A percentile compares a stretch with the other conserved stretches of the same genome.
These are phyloP conservation scores for Colletotrichum lindemuthianum DNA, from an alignment of 2,329 filamentous ascomycete species.

Conservation along the genomic window DNA sequence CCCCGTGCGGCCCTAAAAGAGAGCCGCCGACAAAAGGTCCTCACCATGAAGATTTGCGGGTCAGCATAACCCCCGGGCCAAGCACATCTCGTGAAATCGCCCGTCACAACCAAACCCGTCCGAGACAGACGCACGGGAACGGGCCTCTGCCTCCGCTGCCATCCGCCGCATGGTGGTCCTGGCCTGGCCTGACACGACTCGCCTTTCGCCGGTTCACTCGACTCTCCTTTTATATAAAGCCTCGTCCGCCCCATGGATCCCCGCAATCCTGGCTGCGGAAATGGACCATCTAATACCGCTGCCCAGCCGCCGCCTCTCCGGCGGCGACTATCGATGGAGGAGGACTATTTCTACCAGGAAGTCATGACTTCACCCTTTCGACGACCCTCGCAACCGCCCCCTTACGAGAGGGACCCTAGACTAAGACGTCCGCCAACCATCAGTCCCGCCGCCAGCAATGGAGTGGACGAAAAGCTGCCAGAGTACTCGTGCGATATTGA, in stretches of 20 bases:
- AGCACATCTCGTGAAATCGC: constrained; percentile 34
- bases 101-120: constrained; percentile 32
- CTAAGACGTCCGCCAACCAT: constrained; percentile 39
- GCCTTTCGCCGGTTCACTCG: constrained; percentile 29
- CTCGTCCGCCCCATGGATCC: constrained; percentile 41
- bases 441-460: constrained; percentile 32
- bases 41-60: constrained; percentile 36
- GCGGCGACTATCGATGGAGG: constrained; percentile 64
- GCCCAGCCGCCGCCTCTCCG: constrained; percentile 50
- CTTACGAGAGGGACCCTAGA: constrained; percentile 50
- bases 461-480: constrained; percentile 57
- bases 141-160: constrained; percentile 34
- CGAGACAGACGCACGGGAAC: constrained; percentile 36
- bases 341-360: constrained; percentile 63
- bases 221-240: constrained; percentile 32
- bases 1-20: constrained; percentile 35
- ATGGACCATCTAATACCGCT: constrained; percentile 42
- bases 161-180: constrained; percentile 34
- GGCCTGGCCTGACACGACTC: constrained; percentile 35
- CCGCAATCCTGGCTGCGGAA: constrained; percentile 33
- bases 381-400: constrained; percentile 58
- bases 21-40: constrained; percentile 37
- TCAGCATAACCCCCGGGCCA: constrained; percentile 35
- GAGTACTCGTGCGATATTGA: constrained; percentile 66
- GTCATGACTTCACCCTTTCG: constrained; percentile 58